phyloP scores from a whole-genome alignment of 371 early-diverging fungal species.

The Lichtheimia hyalospora region DNA sequence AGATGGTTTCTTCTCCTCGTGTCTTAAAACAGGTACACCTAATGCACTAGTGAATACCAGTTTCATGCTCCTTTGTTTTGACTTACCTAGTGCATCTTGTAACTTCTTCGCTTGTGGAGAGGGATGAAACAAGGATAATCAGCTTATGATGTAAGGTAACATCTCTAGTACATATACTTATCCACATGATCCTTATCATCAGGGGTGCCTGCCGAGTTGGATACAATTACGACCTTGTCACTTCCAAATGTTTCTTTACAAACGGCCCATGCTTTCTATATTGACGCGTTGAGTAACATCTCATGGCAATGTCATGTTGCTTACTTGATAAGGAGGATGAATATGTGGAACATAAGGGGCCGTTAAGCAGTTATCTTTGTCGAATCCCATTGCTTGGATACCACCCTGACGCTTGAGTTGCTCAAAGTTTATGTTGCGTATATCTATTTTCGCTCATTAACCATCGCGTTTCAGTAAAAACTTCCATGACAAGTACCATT shows the following conservation, averaged over 20 bases:
- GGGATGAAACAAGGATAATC: not conserved
- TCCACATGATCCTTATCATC: conserved; percentile 70
- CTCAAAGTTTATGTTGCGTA: conserved; percentile 67
- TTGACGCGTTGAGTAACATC: not conserved
- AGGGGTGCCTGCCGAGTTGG: conserved; percentile 90
- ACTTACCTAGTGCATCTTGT: conserved; percentile 34
- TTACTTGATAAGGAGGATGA: conserved; percentile 71
- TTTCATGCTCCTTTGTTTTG: not conserved
- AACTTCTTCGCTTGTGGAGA: conserved; percentile 41
- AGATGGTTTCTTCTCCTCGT: conserved; percentile 76
- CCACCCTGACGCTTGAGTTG: conserved; percentile 55
- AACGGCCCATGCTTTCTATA: conserved; percentile 65
- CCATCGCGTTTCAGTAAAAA: not conserved
- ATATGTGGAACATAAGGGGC: conserved; percentile 76
- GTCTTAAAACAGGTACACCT: conserved; percentile 63
- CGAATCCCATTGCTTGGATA: conserved; percentile 76
- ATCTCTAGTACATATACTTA: conserved; percentile 19
- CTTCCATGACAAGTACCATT: conserved; percentile 44
- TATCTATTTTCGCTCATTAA: conserved; percentile 42
- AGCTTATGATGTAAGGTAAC: no score
- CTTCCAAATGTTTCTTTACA: conserved; percentile 66
- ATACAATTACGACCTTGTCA: conserved; percentile 76
- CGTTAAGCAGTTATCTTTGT: conserved; percentile 95
- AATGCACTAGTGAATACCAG: conserved; percentile 1
- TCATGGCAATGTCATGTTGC: not conserved